Evolutionary conservation across 306 rosid species (phyloP).

Genomic region (Acacia acuminata): DNA sequence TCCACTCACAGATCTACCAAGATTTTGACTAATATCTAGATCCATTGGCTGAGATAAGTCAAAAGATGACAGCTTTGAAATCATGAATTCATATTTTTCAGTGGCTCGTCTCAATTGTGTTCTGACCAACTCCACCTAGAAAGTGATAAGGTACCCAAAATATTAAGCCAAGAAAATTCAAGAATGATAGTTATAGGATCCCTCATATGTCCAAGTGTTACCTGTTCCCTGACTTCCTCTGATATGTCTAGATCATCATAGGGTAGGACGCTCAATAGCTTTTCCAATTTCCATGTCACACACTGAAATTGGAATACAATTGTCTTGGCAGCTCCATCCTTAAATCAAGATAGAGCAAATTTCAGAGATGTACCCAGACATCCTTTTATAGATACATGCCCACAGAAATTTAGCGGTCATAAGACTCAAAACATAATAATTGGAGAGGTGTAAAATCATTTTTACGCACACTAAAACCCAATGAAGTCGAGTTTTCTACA

Average conservation of each 20-base stretch:
- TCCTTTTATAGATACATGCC: constrained; percentile 43
- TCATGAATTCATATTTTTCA: constrained; percentile 67
- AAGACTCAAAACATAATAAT: constrained; percentile 30
- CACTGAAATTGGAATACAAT: constrained; percentile 76
- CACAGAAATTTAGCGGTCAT: constrained; percentile 38
- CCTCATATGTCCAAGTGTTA: constrained; percentile 37
- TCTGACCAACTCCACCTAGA: constrained; percentile 90
- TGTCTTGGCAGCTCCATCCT: constrained; percentile 78
- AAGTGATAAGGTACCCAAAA: constrained; percentile 21
- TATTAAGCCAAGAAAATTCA: neutral
- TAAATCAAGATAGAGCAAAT: constrained; percentile 58
- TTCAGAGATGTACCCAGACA: constrained; percentile 55
- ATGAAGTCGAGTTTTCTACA: neutral
- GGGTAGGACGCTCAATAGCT: constrained; percentile 64
- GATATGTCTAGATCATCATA: constrained; percentile 73
- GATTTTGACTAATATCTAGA: constrained; percentile 46
- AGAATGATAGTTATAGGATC: neutral
- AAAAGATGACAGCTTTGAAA: constrained; percentile 48
- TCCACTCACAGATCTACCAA: constrained; percentile 43
- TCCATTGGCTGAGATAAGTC: constrained; percentile 53
- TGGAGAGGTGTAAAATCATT: constrained; percentile 23
- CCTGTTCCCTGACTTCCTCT: constrained; percentile 97
- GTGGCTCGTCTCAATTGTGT: constrained; percentile 83
- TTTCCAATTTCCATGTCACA: constrained; percentile 90
- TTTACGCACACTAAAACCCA: constrained; percentile 9